These are phyloP conservation scores for Dendrobium huoshanense DNA, from an alignment of 106 monocot genomes.

Conservation along the genomic window DNA sequence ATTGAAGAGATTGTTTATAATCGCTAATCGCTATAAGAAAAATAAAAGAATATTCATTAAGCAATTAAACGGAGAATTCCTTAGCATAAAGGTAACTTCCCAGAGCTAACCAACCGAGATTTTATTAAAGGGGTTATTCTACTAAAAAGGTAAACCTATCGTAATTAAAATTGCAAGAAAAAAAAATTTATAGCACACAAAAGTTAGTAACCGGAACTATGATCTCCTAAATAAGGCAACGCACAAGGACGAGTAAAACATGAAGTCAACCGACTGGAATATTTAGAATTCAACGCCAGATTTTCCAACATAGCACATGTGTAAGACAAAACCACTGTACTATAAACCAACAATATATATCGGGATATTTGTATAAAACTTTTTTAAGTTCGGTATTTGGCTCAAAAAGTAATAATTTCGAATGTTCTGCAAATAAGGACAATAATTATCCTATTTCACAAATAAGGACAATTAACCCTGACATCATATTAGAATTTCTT, in stretches of 20 bases:
- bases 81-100: background rate
- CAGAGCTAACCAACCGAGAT: background rate
- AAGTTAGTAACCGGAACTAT: background rate
- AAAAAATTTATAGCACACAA: background rate
- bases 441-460: too few relatives aligned
- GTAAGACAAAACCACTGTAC: background rate
- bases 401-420: too few relatives aligned
- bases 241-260: background rate
- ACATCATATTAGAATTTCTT: too few relatives aligned
- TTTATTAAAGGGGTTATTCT: background rate
- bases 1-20: slow-evolving; percentile 79
- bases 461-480: too few relatives aligned
- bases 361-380: too few relatives aligned
- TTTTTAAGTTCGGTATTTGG: too few relatives aligned
- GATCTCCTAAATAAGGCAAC: background rate
- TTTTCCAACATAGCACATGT: background rate
- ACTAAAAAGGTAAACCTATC: background rate
- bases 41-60: background rate
- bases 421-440: too few relatives aligned
- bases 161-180: background rate
- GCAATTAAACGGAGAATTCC: background rate
- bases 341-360: background rate
- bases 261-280: background rate
- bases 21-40: slow-evolving; percentile 59
- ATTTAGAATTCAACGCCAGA: background rate